Evolutionary conservation across 176 grass and related monocot species (phyloP).

Genomic region (Eleusine coracana): DNA sequence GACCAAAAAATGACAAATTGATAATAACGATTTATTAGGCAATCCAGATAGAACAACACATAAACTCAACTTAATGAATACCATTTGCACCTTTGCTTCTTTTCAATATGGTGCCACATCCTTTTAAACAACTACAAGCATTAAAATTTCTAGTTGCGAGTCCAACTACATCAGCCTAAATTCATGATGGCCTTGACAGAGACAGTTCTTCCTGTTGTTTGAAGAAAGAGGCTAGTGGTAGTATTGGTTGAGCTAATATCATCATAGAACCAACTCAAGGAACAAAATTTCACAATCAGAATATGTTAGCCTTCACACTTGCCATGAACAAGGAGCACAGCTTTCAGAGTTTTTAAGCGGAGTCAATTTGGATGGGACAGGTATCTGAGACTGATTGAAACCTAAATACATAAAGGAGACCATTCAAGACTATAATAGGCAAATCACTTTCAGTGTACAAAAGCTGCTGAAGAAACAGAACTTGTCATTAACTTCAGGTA

Average conservation of each 20-base stretch:
- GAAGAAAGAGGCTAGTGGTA: slow-evolving; percentile 25
- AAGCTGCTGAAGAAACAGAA: slow-evolving; percentile 28
- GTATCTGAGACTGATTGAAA: slow-evolving; percentile 37
- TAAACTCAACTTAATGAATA: slow-evolving; percentile 5
- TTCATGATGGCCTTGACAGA: slow-evolving; percentile 36
- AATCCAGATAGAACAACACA: slow-evolving; percentile 30
- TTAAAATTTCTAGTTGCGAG: slow-evolving; percentile 40
- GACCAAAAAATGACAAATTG: slow-evolving; percentile 11
- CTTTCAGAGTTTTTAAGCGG: slow-evolving; percentile 1
- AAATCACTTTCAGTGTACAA: slow-evolving; percentile 23
- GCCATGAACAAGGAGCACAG: neutral
- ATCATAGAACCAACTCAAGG: slow-evolving; percentile 12
- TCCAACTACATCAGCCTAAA: slow-evolving; percentile 35
- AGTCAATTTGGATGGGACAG: slow-evolving; percentile 35
- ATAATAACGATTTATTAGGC: slow-evolving; percentile 24
- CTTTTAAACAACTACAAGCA: slow-evolving; percentile 38
- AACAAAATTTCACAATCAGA: slow-evolving; percentile 12
- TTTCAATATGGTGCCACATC: slow-evolving; percentile 34
- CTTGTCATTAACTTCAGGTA: slow-evolving; percentile 33
- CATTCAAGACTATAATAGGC: neutral
- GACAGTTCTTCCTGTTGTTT: slow-evolving; percentile 34
- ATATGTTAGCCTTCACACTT: slow-evolving; percentile 20
- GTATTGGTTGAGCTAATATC: slow-evolving; percentile 31
- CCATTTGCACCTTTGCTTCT: slow-evolving; percentile 19
- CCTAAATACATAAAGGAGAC: slow-evolving; percentile 19